Evolutionary conservation across 371 early-diverging fungal genomes (phyloP), one percentile per base, ranked within the genome.

Genomic region (Haplosporangium sp.): DNA sequence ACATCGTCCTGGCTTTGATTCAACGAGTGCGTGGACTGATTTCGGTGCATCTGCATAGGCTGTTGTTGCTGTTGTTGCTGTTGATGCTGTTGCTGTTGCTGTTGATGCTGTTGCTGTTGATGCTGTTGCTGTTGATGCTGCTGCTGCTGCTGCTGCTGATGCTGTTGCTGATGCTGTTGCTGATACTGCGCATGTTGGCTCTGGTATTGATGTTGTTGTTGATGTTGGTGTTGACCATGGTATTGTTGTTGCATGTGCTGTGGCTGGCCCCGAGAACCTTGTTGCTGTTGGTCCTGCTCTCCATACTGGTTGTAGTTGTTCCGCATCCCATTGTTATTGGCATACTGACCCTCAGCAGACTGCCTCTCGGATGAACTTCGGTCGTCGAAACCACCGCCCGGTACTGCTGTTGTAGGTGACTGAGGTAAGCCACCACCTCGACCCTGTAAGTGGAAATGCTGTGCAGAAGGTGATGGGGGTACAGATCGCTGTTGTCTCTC

Each of bases 401-500:
- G 9, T 7, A 55, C 64, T 6, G 41, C 38, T 9, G 50, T 21
- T 9, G 68, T 67, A 2, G 74, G 74, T 21, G 74, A 73, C 38
- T 67, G 68, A 1, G 74, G 73, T 10, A 58, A 45, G 20, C 21
- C 41, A 12, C 46, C 59, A 11, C 67, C 58, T 14, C 62, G 42
- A 42, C 12, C 51, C 18, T 62, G 62, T 11, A 45, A 11, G 8
- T 64, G 59, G 41, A 47, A 62, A 36, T 72, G 73, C 43, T 74
- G 74, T 6, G 54, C 13, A 13, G 64, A 55, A 10, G 55, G 64
- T 2, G 68, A 61, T 1, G 64, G 68, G 5, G 73, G 67, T 1
- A 73, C 57, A 9, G 74, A 63, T 1, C 69, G 69, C 59, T 74
- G 75, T 43, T 74, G 75, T n/a, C 75, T 54, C 36, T 74, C 75